Conservation (phyloP, 345 rosid species). For the Gossypioides kirkii region DNA sequence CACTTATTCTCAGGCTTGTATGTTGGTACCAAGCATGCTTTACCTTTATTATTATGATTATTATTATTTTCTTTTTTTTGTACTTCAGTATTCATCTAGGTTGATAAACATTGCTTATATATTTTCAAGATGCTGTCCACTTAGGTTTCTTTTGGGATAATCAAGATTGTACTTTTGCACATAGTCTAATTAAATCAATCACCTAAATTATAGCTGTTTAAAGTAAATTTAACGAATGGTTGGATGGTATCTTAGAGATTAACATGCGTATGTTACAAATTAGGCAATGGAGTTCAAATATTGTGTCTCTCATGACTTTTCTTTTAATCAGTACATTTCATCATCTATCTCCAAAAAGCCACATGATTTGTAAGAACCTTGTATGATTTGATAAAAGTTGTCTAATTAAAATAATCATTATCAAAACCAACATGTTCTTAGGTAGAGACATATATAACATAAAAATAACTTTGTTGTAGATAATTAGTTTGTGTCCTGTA, state of each 20-base stretch:
- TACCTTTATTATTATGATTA: too few relatives aligned
- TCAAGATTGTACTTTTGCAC: neutral
- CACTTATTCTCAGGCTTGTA: neutral
- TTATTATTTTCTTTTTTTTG: neutral
- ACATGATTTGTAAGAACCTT: neutral
- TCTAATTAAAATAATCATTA: neutral
- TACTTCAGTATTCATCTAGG: neutral
- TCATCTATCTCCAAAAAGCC: neutral
- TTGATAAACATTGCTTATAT: neutral
- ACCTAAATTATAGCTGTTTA: neutral
- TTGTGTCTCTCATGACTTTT: neutral
- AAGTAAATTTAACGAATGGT: neutral
- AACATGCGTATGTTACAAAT: neutral
- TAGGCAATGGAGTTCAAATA: neutral
- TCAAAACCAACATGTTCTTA: neutral
- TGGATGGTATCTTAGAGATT: neutral
- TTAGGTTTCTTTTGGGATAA: neutral
- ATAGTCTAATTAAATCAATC: neutral
- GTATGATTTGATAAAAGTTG: neutral
- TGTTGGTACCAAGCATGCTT: neutral
- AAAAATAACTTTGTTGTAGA: neutral
- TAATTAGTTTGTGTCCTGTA: neutral
- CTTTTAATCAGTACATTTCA: neutral
- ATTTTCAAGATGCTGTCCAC: neutral
- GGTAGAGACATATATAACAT: neutral